These are phyloP conservation scores for Blastocystis sp. DNA, from an alignment of 352 stramenopile species.

Conservation along the genomic window DNA sequence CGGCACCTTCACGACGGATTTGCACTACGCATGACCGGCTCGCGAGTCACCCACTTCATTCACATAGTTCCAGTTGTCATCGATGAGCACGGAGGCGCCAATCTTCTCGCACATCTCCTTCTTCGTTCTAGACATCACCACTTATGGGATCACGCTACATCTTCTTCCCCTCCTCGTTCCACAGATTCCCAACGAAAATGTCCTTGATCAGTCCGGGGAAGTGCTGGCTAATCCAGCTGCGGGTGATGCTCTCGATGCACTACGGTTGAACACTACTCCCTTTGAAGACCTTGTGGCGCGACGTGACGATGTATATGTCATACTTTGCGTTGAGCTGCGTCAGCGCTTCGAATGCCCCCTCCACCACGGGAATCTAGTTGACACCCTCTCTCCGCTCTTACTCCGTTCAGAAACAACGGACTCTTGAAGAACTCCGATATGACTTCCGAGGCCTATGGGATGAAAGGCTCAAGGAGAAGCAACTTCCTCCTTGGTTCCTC, in stretches of 20 bases:
- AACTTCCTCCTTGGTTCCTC: conserved; percentile 41
- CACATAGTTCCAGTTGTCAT: conserved; percentile 68
- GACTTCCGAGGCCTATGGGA: background rate
- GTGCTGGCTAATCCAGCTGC: conserved; percentile 20
- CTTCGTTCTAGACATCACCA: conserved; percentile 36
- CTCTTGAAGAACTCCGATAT: conserved; percentile 45
- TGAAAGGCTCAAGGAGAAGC: background rate
- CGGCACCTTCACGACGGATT: conserved; percentile 4
- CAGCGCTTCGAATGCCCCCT: conserved; percentile 52
- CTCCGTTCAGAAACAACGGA: conserved; percentile 52
- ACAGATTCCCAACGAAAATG: conserved; percentile 46
- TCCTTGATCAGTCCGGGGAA: conserved; percentile 62
- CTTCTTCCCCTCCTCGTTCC: conserved; percentile 50
- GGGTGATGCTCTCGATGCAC: conserved; percentile 47
- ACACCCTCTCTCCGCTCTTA: background rate
- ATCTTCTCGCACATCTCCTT: conserved; percentile 60
- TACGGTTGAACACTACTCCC: background rate
- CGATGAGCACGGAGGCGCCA: conserved; percentile 55
- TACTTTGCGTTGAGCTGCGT: conserved; percentile 35
- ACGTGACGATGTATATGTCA: conserved; percentile 67
- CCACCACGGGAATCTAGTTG: conserved; percentile 48
- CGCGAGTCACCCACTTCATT: background rate
- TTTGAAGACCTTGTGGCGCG: conserved; percentile 9
- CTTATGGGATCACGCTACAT: background rate
- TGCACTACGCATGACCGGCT: background rate